phyloP scores from a whole-genome alignment of 2,329 filamentous ascomycete genomes.

The Balansia obtecta region DNA sequence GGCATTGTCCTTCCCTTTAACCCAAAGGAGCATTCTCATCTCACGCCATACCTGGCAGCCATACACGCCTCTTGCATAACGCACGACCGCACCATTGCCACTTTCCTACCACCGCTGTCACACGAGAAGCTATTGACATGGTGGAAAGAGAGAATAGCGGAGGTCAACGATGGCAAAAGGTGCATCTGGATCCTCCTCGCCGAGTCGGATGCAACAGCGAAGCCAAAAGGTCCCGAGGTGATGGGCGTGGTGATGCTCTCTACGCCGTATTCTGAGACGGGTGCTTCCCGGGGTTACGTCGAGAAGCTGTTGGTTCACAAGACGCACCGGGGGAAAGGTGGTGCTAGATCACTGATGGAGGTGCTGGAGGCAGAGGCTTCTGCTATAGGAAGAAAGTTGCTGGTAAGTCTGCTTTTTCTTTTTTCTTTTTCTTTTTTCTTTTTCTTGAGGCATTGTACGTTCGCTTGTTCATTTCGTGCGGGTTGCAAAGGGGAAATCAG shows the following conservation, averaged over 20 bases:
- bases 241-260: conserved; percentile 44
- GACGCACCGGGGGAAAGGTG: conserved; percentile 35
- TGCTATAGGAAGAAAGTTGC: conserved; percentile 32
- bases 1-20: conserved; percentile 30
- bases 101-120: conserved; percentile 46
- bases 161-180: conserved; percentile 31
- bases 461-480: no score
- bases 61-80: conserved; percentile 49
- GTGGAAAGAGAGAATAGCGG: conserved; percentile 41
- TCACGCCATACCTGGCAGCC: conserved; percentile 43
- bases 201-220: conserved; percentile 18
- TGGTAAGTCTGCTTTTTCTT: conserved; percentile 31
- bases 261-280: conserved; percentile 41
- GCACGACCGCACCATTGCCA: conserved; percentile 41
- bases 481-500: background rate
- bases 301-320: conserved; percentile 47
- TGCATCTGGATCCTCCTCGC: conserved; percentile 41
- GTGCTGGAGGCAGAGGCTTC: conserved; percentile 43
- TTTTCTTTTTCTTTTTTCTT: background rate
- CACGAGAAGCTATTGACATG: conserved; percentile 42
- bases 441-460: background rate
- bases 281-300: conserved; percentile 38
- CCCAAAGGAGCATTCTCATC: conserved; percentile 31
- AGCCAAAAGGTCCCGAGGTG: conserved; percentile 31
- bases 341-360: conserved; percentile 37